A percentile compares a stretch with the other conserved stretches of the same genome.
These are phyloP conservation scores for Blakeslea trispora DNA, from an alignment of 371 early-diverging fungal genomes.

Conservation along the genomic window DNA sequence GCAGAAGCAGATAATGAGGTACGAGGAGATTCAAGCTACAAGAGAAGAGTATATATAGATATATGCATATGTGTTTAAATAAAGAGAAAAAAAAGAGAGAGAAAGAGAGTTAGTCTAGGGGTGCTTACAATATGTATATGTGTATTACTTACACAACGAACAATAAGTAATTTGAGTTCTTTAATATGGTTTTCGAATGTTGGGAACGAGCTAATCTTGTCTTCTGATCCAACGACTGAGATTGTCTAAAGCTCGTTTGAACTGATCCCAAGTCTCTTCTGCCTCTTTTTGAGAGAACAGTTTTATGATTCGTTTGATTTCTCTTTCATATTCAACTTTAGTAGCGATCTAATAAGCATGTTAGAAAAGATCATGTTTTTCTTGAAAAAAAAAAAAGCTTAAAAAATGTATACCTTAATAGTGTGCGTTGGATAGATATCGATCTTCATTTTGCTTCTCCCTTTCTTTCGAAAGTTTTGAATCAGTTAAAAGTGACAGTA, in stretches of 20 bases:
- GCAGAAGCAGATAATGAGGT: not conserved
- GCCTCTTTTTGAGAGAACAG: not conserved
- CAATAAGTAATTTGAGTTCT: not conserved
- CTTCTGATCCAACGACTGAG: not conserved
- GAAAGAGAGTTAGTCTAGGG: no score
- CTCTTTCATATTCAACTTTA: not conserved
- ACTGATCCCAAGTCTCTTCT: constrained; percentile 5
- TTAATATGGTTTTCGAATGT: not conserved
- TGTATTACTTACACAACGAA: no score
- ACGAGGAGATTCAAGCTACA: not conserved
- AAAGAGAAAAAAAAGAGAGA: no score
- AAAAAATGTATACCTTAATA: no score
- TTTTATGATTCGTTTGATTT: not conserved
- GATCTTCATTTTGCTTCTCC: no score
- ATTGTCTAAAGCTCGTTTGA: not conserved
- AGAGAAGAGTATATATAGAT: not conserved
- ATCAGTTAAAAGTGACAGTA: no score
- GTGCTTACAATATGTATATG: no score
- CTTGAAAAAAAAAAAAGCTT: no score
- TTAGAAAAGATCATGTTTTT: no score
- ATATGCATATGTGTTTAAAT: no score
- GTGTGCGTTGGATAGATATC: no score
- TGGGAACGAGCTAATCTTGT: not conserved
- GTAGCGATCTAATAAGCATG: not conserved
- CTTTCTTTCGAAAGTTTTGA: no score